A percentile compares a stretch with the other conserved stretches of the same genome.
These are phyloP conservation scores for Pseudozyma pruni DNA, from an alignment of 1,284 basidiomycete genomes.

Conservation along the genomic window DNA sequence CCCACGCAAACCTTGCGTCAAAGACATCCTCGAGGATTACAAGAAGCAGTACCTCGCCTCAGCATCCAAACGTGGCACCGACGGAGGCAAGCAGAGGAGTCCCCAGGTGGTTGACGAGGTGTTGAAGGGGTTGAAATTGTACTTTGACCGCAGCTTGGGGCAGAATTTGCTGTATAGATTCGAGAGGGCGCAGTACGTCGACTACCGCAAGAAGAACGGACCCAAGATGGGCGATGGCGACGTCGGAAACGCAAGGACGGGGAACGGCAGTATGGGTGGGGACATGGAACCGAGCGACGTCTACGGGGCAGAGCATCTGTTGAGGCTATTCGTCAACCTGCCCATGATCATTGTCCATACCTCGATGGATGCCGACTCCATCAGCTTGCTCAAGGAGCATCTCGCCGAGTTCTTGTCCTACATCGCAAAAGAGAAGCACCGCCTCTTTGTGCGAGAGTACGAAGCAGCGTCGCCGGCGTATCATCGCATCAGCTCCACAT, in stretches of 20 bases:
- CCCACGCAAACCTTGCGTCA: conserved; percentile 83
- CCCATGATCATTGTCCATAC: conserved; percentile 85
- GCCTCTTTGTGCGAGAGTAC: conserved; percentile 79
- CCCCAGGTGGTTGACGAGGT: conserved; percentile 78
- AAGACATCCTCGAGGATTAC: conserved; percentile 83
- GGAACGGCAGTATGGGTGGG: conserved; percentile 37
- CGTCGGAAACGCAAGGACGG: conserved; percentile 69
- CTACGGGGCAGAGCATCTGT: conserved; percentile 93
- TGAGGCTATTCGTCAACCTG: conserved; percentile 81
- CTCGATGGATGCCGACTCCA: conserved; percentile 88
- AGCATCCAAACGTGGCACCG: conserved; percentile 2
- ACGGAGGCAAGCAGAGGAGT: conserved; percentile 61
- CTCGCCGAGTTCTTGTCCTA: conserved; percentile 88
- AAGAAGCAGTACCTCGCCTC: conserved; percentile 40
- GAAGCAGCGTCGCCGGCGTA: conserved; percentile 78
- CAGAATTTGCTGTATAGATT: conserved; percentile 92
- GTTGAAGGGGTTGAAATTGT: conserved; percentile 86
- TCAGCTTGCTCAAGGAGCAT: conserved; percentile 85
- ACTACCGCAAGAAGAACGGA: conserved; percentile 78
- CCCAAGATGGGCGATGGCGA: conserved; percentile 69
- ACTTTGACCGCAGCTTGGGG: conserved; percentile 91
- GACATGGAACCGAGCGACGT: conserved; percentile 84
- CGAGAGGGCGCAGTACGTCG: conserved; percentile 90
- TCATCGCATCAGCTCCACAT: conserved; percentile 73
- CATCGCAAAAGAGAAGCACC: conserved; percentile 76